phyloP scores from a whole-genome alignment of 495 filamentous ascomycete genomes.

The Neohortaea acidophila region DNA sequence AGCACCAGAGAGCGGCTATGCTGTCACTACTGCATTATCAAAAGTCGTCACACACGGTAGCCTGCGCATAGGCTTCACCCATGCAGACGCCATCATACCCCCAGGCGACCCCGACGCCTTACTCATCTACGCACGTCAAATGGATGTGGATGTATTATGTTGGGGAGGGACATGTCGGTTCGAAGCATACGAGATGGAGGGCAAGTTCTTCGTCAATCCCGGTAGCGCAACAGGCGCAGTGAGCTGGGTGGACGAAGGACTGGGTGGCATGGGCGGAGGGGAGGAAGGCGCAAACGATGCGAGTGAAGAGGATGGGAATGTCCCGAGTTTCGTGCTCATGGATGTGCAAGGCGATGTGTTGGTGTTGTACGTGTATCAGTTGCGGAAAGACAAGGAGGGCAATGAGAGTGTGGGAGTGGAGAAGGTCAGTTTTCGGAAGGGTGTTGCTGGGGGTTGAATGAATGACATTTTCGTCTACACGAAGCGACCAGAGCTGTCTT shows the following conservation, averaged over 20 bases:
- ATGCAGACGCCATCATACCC: slow-evolving; percentile 89
- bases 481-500: no score
- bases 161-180: slow-evolving; percentile 97
- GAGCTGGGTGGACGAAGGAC: slow-evolving; percentile 50
- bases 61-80: slow-evolving; percentile 87
- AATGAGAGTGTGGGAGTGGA: slow-evolving; percentile 88
- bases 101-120: slow-evolving; percentile 80
- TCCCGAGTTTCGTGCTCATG: slow-evolving; percentile 96
- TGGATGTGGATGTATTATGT: slow-evolving; percentile 92
- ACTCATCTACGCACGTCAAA: slow-evolving; percentile 81
- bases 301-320: slow-evolving; percentile 61
- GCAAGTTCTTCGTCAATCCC: slow-evolving; percentile 96
- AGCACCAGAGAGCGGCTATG: slow-evolving; percentile 41
- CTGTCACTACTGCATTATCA: slow-evolving; percentile 80
- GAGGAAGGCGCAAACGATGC: slow-evolving; percentile 50
- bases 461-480: no score
- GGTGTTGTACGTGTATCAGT: slow-evolving; percentile 93
- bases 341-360: slow-evolving; percentile 98
- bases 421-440: slow-evolving; percentile 95
- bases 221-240: slow-evolving; percentile 86
- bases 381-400: slow-evolving; percentile 77
- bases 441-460: slow-evolving; percentile 27
- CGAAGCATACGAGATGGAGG: slow-evolving; percentile 97
- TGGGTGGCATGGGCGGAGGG: slow-evolving; percentile 61
- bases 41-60: slow-evolving; percentile 91